Base-by-base conservation (phyloP, 2,329 filamentous ascomycete species). In the Penicillium nordicum region DNA sequence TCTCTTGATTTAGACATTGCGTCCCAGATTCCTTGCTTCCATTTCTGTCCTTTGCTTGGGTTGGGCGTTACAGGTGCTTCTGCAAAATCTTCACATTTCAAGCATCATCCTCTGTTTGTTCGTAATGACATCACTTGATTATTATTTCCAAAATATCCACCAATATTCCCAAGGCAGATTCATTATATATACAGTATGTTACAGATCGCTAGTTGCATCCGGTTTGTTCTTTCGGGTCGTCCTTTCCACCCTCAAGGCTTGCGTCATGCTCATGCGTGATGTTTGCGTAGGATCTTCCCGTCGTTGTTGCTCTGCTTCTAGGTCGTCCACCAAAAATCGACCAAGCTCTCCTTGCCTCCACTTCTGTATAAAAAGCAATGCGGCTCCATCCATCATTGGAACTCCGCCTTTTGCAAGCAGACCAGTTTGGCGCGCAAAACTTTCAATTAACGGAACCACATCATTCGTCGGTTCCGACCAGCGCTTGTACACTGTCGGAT, bases 401-500 rank as follows among this genome's bases (percentile, higher is more conserved):
- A 81, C 72, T 0, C 90, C 92, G 1, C 90, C 89, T 61, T 88
- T 87, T 45, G 82, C 81, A 49, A 97, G 74, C 61, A 90, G 84
- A 8, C 94, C 94, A 9, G 89, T 90, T 64, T 86, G 87, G 51
- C 69, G 78, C 18, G 90, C 92, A 21, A 96, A 84, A 1, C 78
- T 83, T 14, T 84, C 80, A 12, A 99, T 80, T 27, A 97, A 82
- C 40, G 83, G 81, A 46, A 82, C 76, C n/a, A 96, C 79, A 63
- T 96, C 89, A 72, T 97, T 96, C 1, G 94, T 97, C 0, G 92
- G 91, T 36, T 73, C 68, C 48, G 79, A 82, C 69, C 85, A 91
- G 11, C 81, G 79, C 1, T 71, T 67, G 73, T 96, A 96, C 6
- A 87, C 67, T 2, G 63, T 60, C 0, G 88, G 84, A 63, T 88